Base-by-base conservation (phyloP, 305 asterid species). In the Plantago lanceolata region DNA sequence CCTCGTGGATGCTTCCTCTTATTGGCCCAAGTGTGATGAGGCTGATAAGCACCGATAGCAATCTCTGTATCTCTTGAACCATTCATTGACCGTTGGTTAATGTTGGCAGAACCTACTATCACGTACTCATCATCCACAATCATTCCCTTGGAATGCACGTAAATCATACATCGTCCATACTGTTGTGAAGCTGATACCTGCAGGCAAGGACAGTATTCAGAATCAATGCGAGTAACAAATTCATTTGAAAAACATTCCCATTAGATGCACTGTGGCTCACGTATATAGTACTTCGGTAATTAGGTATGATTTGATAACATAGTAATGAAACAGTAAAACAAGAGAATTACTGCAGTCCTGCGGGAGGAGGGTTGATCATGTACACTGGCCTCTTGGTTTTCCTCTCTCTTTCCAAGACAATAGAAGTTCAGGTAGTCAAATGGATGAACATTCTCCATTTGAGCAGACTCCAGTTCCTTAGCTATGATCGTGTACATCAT, bases 21-120 rank as follows among this genome's bases (percentile, higher is more conserved):
- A 59, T 68, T 77, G 8, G 57, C 67, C 88, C 92, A 85, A 20
- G 86, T 85, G 75, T 82, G 63, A 71, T 73, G 78, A 24, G 88
- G 86, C 61, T 85, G 88, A 71, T 85, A 85, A 19, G 92, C 82
- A 2, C 92, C 92, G 86, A 85, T 85, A 13, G 88, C 92, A 19
- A 82, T 82, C 70, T 85, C 89, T 6, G 89, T 82, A 68, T 85
- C 92, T 71, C 86, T 78, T 20, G 84, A 73, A 61, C 92, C 92
- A 58, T 79, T 84, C 88, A 85, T 71, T 1, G 92, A 85, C 50
- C 92, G 81, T 73, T 85, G 85, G 71, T 85, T 85, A 40, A 85
- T 82, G 66, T 85, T 85, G 63, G 92, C 92, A 8, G 88, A 82
- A 56, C 92, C 92, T 57, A 85, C 24, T 60, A 82, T 61, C 52